Evolutionary conservation across 2,329 filamentous ascomycete species (phyloP).

Genomic region (Fusarium tjaetaba): DNA sequence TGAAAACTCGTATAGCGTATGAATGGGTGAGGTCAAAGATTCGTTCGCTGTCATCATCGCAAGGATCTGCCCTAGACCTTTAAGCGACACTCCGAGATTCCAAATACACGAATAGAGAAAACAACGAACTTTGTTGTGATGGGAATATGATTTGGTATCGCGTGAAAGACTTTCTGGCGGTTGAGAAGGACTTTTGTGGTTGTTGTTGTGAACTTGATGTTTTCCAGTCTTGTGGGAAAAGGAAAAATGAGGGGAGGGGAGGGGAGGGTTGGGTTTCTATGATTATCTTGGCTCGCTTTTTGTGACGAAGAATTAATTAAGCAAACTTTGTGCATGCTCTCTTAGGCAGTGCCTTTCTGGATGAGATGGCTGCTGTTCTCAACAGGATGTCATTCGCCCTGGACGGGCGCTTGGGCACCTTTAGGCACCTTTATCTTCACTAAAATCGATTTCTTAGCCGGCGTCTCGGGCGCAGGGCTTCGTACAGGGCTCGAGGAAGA

Average conservation of each 20-base stretch:
- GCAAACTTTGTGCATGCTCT: neutral
- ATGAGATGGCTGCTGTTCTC: neutral
- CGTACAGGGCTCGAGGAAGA: too few relatives aligned
- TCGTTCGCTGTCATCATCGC: neutral
- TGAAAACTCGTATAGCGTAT: neutral
- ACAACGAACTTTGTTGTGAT: neutral
- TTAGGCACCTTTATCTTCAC: too few relatives aligned
- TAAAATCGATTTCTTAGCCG: too few relatives aligned
- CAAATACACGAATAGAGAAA: neutral
- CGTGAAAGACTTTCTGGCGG: fast-evolving
- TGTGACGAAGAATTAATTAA: neutral
- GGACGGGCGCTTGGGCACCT: too few relatives aligned
- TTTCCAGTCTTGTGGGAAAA: neutral
- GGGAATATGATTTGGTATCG: neutral
- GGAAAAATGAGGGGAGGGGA: neutral
- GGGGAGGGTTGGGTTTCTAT: neutral
- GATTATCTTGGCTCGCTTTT: neutral
- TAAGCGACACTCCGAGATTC: neutral
- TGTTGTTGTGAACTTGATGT: neutral
- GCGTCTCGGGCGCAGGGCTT: too few relatives aligned
- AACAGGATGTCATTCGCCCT: neutral
- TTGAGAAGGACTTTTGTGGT: neutral
- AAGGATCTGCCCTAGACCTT: neutral
- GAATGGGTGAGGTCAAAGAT: neutral
- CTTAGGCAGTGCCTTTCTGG: neutral